Conservation (phyloP, 2,329 filamentous ascomycete genomes). For the Paraphoma sp. region DNA sequence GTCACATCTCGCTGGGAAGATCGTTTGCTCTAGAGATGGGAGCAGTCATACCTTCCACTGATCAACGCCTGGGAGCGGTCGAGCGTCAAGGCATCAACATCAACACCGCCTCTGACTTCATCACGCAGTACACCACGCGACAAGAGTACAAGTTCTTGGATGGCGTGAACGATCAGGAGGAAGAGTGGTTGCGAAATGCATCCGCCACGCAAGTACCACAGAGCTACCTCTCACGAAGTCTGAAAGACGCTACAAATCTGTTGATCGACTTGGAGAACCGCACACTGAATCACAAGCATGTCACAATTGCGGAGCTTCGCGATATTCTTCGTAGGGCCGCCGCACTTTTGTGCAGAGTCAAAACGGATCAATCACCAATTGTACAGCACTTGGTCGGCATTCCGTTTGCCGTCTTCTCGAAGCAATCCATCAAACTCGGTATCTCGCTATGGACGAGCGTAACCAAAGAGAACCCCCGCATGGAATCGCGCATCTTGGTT, state of each 20-base stretch:
- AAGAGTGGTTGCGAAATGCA: slow-evolving; percentile 65
- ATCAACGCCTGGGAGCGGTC: slow-evolving; percentile 83
- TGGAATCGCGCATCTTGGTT: slow-evolving; percentile 84
- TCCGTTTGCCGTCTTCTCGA: slow-evolving; percentile 91
- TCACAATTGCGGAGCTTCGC: slow-evolving; percentile 76
- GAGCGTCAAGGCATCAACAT: slow-evolving; percentile 76
- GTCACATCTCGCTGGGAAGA: slow-evolving; percentile 87
- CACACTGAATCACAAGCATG: slow-evolving; percentile 70
- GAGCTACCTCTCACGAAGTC: slow-evolving; percentile 50
- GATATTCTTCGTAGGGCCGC: slow-evolving; percentile 85
- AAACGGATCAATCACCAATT: slow-evolving; percentile 77
- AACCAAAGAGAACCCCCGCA: slow-evolving; percentile 90
- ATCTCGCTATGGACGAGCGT: slow-evolving; percentile 96
- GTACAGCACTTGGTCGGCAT: slow-evolving; percentile 89
- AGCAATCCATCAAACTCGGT: slow-evolving; percentile 93
- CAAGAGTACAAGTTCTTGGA: slow-evolving; percentile 95
- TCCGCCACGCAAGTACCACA: slow-evolving; percentile 18
- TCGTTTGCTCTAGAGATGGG: slow-evolving; percentile 96
- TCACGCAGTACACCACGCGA: slow-evolving; percentile 95
- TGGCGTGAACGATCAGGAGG: slow-evolving; percentile 71
- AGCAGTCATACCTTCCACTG: slow-evolving; percentile 80
- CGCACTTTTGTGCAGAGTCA: slow-evolving; percentile 80
- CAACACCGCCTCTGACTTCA: slow-evolving; percentile 93
- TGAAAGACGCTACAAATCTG: slow-evolving; percentile 60
- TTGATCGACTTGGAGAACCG: slow-evolving; percentile 76